Evolutionary conservation across 2,329 filamentous ascomycete species (phyloP).

Genomic region (Byssothecium circinans): DNA sequence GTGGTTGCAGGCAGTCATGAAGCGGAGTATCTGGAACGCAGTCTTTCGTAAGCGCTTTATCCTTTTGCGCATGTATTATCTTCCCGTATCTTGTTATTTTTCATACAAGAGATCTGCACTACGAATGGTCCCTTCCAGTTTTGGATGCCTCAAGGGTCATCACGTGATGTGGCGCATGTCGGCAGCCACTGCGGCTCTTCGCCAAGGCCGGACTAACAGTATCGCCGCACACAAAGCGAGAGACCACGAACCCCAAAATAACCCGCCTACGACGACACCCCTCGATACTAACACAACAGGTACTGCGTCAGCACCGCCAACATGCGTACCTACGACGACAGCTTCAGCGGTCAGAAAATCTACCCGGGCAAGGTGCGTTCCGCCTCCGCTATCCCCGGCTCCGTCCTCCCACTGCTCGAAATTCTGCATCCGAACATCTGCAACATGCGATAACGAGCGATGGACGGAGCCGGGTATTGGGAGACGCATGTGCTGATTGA

Average conservation of each 20-base stretch:
- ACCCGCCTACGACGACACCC: slow-evolving; percentile 38
- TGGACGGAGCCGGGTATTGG: slow-evolving; percentile 10
- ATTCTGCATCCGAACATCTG: slow-evolving; percentile 17
- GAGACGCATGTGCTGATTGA: slow-evolving; percentile 32
- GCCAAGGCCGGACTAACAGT: slow-evolving; percentile 15
- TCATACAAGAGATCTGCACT: no score
- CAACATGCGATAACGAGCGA: slow-evolving; percentile 16
- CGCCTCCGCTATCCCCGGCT: slow-evolving; percentile 15
- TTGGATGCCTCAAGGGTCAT: no score
- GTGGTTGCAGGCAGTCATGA: no score
- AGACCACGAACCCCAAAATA: slow-evolving; percentile 32
- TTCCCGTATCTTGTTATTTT: no score
- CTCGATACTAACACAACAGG: slow-evolving; percentile 42
- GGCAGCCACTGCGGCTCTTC: slow-evolving; percentile 9
- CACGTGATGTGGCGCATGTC: slow-evolving; percentile 4
- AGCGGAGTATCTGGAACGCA: no score
- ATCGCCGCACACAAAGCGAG: slow-evolving; percentile 15
- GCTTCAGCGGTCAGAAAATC: slow-evolving; percentile 77
- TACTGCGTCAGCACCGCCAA: slow-evolving; percentile 54
- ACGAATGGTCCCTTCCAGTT: no score
- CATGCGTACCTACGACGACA: slow-evolving; percentile 78
- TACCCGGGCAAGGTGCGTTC: slow-evolving; percentile 74
- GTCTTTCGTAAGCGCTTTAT: no score
- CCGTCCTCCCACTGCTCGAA: slow-evolving; percentile 24
- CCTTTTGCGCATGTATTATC: no score